A percentile compares a stretch with the other conserved stretches of the same genome.
phyloP scores from a whole-genome alignment of 345 rosid genomes.

The Euphorbia peplus region DNA sequence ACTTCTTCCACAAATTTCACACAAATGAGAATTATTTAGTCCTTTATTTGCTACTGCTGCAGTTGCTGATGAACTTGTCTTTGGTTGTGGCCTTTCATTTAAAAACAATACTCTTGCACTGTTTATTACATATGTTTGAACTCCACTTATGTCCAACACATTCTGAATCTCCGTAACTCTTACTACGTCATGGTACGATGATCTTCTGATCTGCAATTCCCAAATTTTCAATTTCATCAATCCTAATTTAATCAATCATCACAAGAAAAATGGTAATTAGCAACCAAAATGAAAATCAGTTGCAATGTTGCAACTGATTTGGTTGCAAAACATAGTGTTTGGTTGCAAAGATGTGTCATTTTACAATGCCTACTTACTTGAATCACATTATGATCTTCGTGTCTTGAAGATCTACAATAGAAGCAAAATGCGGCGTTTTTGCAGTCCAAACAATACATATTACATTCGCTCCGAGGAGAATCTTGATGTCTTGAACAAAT shows the following conservation, averaged over 20 bases:
- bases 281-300: too few relatives aligned
- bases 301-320: too few relatives aligned
- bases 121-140: slow-evolving; percentile 88
- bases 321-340: too few relatives aligned
- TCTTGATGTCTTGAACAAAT: slow-evolving; percentile 56
- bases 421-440: slow-evolving; percentile 60
- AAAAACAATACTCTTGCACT: slow-evolving; percentile 78
- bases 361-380: slow-evolving; percentile 46
- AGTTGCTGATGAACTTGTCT: slow-evolving; percentile 25
- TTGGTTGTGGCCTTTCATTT: slow-evolving; percentile 79
- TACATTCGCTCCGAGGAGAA: slow-evolving; percentile 68
- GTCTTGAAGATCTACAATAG: slow-evolving; percentile 73
- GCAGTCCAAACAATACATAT: slow-evolving; percentile 84
- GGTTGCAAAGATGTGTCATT: too few relatives aligned
- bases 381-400: slow-evolving; percentile 69
- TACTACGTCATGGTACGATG: slow-evolving; percentile 89
- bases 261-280: too few relatives aligned
- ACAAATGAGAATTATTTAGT: slow-evolving; percentile 55
- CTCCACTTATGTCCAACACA: slow-evolving; percentile 65
- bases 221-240: not conserved
- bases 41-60: too few relatives aligned
- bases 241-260: not conserved
- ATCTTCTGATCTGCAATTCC: slow-evolving; percentile 60
- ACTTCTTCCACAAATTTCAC: slow-evolving; percentile 79
- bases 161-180: slow-evolving; percentile 76